Base-by-base conservation (phyloP, 2,329 filamentous ascomycete genomes). In the Cladosporium sp. region DNA sequence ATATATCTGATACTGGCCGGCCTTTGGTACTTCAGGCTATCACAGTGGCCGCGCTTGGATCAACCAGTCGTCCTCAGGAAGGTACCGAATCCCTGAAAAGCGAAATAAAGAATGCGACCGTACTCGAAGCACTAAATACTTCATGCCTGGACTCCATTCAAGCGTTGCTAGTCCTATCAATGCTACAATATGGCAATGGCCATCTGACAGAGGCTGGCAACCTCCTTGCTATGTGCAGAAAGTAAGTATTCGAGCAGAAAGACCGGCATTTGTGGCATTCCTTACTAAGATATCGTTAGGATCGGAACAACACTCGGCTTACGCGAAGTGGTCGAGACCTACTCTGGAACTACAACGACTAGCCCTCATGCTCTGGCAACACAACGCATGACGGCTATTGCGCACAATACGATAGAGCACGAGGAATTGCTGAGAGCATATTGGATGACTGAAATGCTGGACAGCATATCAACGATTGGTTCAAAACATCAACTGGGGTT, bases 361-460 rank as follows among this genome's bases (percentile, higher is more conserved):
- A 47, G 43, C 8, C 43, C 43, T 11, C 22, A 47, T 6, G 43
- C 43, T 30, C 8, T 47, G 9, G 43, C 43, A n/a, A 25, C 15
- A n/a, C 55, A 56, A 19, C 49, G 59, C 17, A 51, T 58, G 49
- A 51, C 59, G 3, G 50, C 50, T n/a, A 47, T 54, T 36, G 58
- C 55, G 11, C 63, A 64, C 14, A 69, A 70, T 1, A 59, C 71
- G 1, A 68, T 74, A 15, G 69, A 72, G 25, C 66, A 67, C 30
- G 72, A 74, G 63, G 72, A 73, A 58, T 64, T 66, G 34, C 70
- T 73, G 17, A 65, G 72, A 59, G 71, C 71, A 28, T 74, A 71
- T 58, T 74, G 72, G 72, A 74, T 73, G 71, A 70, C 67, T 5
- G 70, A 73, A 64, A 69, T 73, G 17, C 65, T 74, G 3, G 72